A percentile compares a stretch with the other conserved stretches of the same genome.
Conservation (phyloP, 2,329 filamentous ascomycete genomes). For the Scytalidium sp. region DNA sequence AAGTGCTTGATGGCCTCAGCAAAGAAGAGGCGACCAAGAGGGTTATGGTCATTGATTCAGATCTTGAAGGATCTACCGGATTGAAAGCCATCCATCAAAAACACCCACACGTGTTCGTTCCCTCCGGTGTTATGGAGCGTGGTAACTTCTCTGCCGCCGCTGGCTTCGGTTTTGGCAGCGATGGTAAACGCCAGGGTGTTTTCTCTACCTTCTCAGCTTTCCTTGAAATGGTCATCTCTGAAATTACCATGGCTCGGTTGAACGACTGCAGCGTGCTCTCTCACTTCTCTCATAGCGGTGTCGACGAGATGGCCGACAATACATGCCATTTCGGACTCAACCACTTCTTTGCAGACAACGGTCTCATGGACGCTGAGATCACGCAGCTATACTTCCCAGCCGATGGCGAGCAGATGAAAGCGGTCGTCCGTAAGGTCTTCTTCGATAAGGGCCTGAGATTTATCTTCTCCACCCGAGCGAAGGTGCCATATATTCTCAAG, state of each 20-base stretch:
- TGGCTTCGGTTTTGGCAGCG: conserved; percentile 36
- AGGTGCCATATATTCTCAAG: conserved; percentile 34
- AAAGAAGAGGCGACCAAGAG: conserved; percentile 33
- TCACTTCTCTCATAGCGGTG: conserved; percentile 36
- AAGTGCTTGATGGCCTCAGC: conserved; percentile 31
- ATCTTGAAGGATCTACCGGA: conserved; percentile 36
- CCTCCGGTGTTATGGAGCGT: conserved; percentile 37
- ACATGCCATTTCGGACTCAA: conserved; percentile 39
- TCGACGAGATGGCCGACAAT: conserved; percentile 38
- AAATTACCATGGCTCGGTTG: conserved; percentile 37
- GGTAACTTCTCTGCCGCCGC: conserved; percentile 37
- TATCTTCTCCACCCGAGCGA: conserved; percentile 35
- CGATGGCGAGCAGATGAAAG: conserved; percentile 37
- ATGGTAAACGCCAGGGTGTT: conserved; percentile 32
- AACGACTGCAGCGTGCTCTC: conserved; percentile 34
- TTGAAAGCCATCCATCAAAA: conserved; percentile 32
- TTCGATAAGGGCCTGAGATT: conserved; percentile 34
- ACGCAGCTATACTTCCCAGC: conserved; percentile 36
- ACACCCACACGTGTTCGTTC: conserved; percentile 34
- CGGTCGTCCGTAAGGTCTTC: conserved; percentile 33
- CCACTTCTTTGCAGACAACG: conserved; percentile 38
- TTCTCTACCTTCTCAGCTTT: conserved; percentile 39
- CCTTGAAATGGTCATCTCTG: conserved; percentile 36
- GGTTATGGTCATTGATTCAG: conserved; percentile 37
- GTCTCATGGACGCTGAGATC: conserved; percentile 31